phyloP scores from a whole-genome alignment of 2,329 filamentous ascomycete genomes.

The Geosmithia morbida region DNA sequence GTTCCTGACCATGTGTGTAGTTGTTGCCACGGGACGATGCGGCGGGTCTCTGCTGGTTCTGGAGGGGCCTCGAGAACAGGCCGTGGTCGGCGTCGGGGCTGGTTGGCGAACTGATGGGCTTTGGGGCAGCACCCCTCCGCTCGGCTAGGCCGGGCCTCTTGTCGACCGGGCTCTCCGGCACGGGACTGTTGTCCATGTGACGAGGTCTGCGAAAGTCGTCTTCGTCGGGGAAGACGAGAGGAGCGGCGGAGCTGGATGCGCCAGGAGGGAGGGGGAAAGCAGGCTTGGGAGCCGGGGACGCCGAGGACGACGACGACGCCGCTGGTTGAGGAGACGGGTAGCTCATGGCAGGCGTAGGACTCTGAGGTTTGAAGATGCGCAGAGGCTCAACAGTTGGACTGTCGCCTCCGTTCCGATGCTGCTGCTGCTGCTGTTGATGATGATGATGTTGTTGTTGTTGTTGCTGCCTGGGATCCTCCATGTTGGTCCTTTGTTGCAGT shows the following conservation, averaged over 20 bases:
- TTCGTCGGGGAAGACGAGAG: constrained; percentile 61
- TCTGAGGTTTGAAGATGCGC: constrained; percentile 70
- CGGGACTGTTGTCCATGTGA: constrained; percentile 34
- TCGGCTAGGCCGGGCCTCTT: constrained; percentile 59
- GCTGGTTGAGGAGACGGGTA: constrained; percentile 20
- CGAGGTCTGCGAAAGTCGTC: constrained; percentile 35
- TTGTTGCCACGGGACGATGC: constrained; percentile 23
- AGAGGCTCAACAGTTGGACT: constrained; percentile 65
- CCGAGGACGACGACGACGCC: constrained; percentile 21
- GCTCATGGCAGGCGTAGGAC: constrained; percentile 37
- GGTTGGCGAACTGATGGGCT: constrained; percentile 69
- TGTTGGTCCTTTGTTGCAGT: neutral
- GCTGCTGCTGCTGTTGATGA: constrained; percentile 13
- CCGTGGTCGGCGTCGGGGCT: constrained; percentile 64
- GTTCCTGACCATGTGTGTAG: constrained; percentile 37
- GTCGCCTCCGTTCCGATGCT: constrained; percentile 29
- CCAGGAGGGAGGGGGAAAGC: constrained; percentile 52
- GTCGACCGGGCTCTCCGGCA: constrained; percentile 41
- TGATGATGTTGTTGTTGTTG: constrained; percentile 10
- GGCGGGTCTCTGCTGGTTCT: constrained; percentile 22
- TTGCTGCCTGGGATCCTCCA: constrained; percentile 20
- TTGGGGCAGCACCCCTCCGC: constrained; percentile 66
- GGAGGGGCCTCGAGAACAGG: constrained; percentile 58
- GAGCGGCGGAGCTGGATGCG: constrained; percentile 54
- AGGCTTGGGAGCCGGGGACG: constrained; percentile 31